Conservation (phyloP, 192 early-diverging fungal genomes). For the Linnemannia schmuckeri region DNA sequence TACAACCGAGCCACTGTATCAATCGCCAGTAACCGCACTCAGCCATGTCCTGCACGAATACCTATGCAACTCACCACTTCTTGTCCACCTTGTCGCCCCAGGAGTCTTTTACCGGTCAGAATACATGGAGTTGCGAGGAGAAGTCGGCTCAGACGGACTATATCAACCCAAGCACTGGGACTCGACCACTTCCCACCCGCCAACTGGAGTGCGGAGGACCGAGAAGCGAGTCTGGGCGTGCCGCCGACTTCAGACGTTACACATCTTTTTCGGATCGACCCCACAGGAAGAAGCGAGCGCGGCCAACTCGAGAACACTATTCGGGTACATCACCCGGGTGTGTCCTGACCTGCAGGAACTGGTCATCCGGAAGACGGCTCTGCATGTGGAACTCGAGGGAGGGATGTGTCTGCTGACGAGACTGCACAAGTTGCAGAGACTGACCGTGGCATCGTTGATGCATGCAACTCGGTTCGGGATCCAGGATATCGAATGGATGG, state of each 20-base stretch:
- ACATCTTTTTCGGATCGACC: slow-evolving; percentile 8
- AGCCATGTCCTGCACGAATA: not conserved
- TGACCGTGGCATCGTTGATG: slow-evolving; percentile 7
- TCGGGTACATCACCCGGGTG: not conserved
- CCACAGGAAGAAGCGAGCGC: not conserved
- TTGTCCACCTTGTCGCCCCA: not conserved
- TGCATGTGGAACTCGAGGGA: not conserved
- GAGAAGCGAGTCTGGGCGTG: not conserved
- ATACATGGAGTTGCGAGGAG: not conserved
- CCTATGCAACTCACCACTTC: not conserved
- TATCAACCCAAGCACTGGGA: slow-evolving; percentile 7
- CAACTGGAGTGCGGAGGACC: not conserved
- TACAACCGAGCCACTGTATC: not conserved
- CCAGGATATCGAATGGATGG: slow-evolving; percentile 6
- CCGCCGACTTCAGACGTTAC: not conserved
- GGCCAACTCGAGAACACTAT: not conserved
- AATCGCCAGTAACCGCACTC: not conserved
- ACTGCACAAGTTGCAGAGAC: not conserved
- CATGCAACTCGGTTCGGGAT: not conserved
- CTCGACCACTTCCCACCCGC: not conserved
- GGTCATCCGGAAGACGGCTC: not conserved
- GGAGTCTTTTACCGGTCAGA: slow-evolving; percentile 3
- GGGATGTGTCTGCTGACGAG: slow-evolving; percentile 1
- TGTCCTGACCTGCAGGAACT: not conserved
- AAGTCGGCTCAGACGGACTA: not conserved